These are phyloP conservation scores for Apiotrichum gracile DNA, from an alignment of 1,284 basidiomycete species.

Conservation along the genomic window DNA sequence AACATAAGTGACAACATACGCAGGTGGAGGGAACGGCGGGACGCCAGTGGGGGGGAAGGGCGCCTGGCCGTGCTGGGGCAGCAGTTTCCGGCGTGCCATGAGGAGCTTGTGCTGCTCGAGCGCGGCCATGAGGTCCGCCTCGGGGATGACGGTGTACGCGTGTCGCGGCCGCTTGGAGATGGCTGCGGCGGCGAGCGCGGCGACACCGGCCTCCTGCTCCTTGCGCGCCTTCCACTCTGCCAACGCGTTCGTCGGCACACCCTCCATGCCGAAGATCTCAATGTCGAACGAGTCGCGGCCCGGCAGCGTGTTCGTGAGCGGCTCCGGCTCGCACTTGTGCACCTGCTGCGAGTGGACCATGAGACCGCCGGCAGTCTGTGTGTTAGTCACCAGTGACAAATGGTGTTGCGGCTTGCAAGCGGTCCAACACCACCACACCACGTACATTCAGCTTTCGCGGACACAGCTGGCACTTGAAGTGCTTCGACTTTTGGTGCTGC, in stretches of 20 bases:
- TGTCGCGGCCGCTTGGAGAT: slow-evolving; percentile 70
- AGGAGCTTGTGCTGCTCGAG: slow-evolving; percentile 84
- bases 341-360: slow-evolving; percentile 99
- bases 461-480: slow-evolving; percentile 96
- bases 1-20: slow-evolving; percentile 14
- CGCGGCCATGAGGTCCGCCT: slow-evolving; percentile 77
- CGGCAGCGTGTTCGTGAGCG: slow-evolving; percentile 94
- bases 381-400: slow-evolving; percentile 15
- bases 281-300: slow-evolving; percentile 97
- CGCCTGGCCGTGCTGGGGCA: slow-evolving; percentile 42
- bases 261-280: slow-evolving; percentile 99
- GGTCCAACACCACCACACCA: background rate
- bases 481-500: slow-evolving; percentile 99
- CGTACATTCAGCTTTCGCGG: slow-evolving; percentile 76
- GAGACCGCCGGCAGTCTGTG: slow-evolving; percentile 76
- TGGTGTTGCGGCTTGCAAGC: too few relatives aligned
- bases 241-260: slow-evolving; percentile 87
- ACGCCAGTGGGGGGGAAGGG: slow-evolving; percentile 53
- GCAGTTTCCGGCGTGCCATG: slow-evolving; percentile 64
- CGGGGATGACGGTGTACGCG: slow-evolving; percentile 71
- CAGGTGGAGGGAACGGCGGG: slow-evolving; percentile 42
- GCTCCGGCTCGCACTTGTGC: slow-evolving; percentile 94
- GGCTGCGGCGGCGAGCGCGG: slow-evolving; percentile 70
- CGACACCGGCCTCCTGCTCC: slow-evolving; percentile 76
- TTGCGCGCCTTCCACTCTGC: slow-evolving; percentile 92